Evolutionary conservation across 2,329 filamentous ascomycete species (phyloP).

Genomic region (Leptographium lundbergii): DNA sequence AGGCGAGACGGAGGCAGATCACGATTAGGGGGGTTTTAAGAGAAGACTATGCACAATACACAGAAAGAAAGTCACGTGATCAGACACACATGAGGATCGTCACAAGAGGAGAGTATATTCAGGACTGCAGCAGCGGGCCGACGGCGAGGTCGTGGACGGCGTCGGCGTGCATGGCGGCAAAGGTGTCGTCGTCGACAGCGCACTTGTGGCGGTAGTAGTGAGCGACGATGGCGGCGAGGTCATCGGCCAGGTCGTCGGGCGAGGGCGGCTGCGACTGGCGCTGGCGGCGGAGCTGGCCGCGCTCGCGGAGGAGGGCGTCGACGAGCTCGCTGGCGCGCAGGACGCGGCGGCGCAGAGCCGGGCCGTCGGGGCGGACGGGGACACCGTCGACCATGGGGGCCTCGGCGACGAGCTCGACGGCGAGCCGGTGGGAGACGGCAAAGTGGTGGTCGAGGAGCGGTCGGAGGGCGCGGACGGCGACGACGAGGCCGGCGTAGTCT

Average conservation of each 20-base stretch:
- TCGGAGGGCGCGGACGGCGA: constrained; percentile 22
- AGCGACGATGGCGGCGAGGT: constrained; percentile 16
- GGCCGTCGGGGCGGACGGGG: constrained; percentile 10
- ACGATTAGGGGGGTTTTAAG: constrained; percentile 29
- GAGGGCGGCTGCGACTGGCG: not conserved
- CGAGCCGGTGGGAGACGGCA: constrained; percentile 17
- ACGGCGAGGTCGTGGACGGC: constrained; percentile 18
- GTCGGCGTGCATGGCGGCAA: constrained; percentile 12
- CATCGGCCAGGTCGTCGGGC: constrained; percentile 12
- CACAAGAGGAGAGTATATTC: too few relatives aligned
- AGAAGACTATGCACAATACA: not conserved
- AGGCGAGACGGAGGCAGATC: constrained; percentile 74
- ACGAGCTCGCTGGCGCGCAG: constrained; percentile 16
- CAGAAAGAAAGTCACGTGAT: too few relatives aligned
- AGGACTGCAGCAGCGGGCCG: too few relatives aligned
- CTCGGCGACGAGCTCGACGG: constrained; percentile 21
- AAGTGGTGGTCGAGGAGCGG: constrained; percentile 16
- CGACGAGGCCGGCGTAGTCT: constrained; percentile 33
- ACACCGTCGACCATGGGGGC: constrained; percentile 10
- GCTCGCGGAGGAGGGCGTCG: constrained; percentile 14
- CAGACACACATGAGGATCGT: too few relatives aligned
- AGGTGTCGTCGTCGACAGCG: constrained; percentile 8
- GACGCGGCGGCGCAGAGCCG: constrained; percentile 15
- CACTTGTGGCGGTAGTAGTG: constrained; percentile 10
- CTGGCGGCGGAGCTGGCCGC: not conserved